A percentile compares a stretch with the other conserved stretches of the same genome.
Conservation (phyloP, 306 rosid genomes). For the Dalbergia oliveri region DNA sequence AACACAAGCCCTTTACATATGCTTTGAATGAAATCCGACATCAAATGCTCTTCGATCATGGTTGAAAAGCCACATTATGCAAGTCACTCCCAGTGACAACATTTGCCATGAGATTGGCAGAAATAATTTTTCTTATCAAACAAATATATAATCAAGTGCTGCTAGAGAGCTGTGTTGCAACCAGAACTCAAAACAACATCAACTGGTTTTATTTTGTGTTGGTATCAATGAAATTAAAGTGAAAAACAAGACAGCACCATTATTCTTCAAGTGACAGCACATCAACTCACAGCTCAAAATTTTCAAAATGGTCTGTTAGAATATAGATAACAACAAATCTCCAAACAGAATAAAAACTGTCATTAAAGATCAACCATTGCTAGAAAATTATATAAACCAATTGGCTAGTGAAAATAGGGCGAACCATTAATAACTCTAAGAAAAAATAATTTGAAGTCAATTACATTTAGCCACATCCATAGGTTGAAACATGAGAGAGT, state of each 20-base stretch:
- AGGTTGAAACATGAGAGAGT: background rate
- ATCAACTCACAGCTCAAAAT: constrained; percentile 23
- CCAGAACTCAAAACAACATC: constrained; percentile 10
- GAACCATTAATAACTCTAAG: background rate
- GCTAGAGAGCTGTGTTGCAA: background rate
- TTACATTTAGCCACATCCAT: constrained; percentile 8
- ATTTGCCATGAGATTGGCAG: background rate
- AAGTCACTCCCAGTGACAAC: constrained; percentile 11
- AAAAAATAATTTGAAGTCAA: background rate
- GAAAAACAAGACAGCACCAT: background rate
- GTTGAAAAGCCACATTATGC: background rate
- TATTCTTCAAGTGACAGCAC: constrained; percentile 2
- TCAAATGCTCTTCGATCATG: constrained; percentile 26
- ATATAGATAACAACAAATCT: background rate
- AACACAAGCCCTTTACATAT: constrained; percentile 15
- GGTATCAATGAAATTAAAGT: background rate
- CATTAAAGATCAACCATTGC: background rate
- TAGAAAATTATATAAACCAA: constrained; percentile 2
- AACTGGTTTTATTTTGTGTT: too few species aligned
- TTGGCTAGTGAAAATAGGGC: background rate
- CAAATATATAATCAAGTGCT: background rate
- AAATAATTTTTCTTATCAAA: background rate
- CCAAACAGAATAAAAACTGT: constrained; percentile 17
- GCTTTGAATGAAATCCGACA: constrained; percentile 15
- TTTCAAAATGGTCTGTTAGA: background rate